A percentile compares a stretch with the other conserved stretches of the same genome.
These are phyloP conservation scores for Esteya vermicola DNA, from an alignment of 2,329 filamentous ascomycete genomes.

Conservation along the genomic window DNA sequence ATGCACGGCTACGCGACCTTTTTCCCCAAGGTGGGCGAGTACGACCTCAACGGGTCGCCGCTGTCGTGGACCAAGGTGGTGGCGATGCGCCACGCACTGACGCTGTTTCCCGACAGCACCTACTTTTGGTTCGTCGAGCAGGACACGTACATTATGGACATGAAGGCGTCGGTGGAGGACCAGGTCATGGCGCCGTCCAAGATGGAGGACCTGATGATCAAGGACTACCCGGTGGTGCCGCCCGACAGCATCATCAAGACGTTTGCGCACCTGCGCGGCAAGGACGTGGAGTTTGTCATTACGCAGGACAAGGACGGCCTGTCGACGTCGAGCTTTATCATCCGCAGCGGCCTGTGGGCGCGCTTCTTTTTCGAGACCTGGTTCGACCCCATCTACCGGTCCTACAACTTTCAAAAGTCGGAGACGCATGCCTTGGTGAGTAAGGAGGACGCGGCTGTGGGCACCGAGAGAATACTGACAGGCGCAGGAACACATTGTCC, in stretches of 20 bases:
- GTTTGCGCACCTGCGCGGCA: conserved; percentile 63
- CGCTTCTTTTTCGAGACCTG: conserved; percentile 88
- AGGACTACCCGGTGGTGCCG: conserved; percentile 74
- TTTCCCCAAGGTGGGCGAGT: conserved; percentile 64
- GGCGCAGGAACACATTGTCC: conserved; percentile 65
- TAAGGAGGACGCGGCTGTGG: not conserved
- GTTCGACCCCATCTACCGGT: conserved; percentile 89
- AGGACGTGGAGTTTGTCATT: conserved; percentile 67
- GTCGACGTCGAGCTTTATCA: conserved; percentile 60
- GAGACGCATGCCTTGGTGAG: conserved; percentile 80
- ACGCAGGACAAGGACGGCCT: conserved; percentile 76
- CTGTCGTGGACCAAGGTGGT: conserved; percentile 65
- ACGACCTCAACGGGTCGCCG: conserved; percentile 49
- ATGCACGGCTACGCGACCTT: conserved; percentile 82
- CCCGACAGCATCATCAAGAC: conserved; percentile 97
- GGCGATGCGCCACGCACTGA: conserved; percentile 78
- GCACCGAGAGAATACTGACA: not conserved
- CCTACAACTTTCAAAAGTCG: conserved; percentile 92
- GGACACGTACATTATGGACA: conserved; percentile 81
- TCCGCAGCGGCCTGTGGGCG: conserved; percentile 79
- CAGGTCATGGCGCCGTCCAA: conserved; percentile 53
- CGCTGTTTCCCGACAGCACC: conserved; percentile 58
- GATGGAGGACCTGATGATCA: conserved; percentile 69
- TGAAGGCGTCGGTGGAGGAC: conserved; percentile 50
- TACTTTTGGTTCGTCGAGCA: conserved; percentile 84